Evolutionary conservation across 805 yeast species (phyloP).

Genomic region (Wickerhamiella sorbophila): DNA sequence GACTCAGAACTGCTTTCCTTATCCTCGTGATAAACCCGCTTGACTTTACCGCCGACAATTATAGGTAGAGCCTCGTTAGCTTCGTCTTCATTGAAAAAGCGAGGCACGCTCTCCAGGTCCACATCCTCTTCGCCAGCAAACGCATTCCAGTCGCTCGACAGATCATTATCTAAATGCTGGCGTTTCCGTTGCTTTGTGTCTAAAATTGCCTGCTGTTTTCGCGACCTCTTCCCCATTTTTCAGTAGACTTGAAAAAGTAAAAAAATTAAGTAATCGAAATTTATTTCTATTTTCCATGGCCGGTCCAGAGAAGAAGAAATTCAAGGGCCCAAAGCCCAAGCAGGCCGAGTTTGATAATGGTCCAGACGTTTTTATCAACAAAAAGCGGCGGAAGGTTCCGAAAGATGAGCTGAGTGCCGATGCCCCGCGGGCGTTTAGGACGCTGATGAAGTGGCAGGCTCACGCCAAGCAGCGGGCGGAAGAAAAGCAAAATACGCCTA

Average conservation of each 20-base stretch:
- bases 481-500: constrained; percentile 4
- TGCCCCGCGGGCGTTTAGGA: constrained; percentile 24
- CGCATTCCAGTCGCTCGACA: constrained; percentile 6
- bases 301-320: constrained; percentile 12
- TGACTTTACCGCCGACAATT: constrained; percentile 53
- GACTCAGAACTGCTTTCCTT: constrained; percentile 18
- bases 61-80: constrained; percentile 61
- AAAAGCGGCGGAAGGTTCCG: constrained; percentile 7
- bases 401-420: constrained; percentile 15
- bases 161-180: constrained; percentile 10
- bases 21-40: constrained; percentile 37
- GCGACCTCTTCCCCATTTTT: constrained; percentile 11
- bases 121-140: constrained; percentile 46
- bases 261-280: constrained; percentile 1
- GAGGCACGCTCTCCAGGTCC: constrained; percentile 62
- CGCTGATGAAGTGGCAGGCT: constrained; percentile 19
- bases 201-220: constrained; percentile 3
- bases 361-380: constrained; percentile 10
- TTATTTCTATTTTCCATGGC: constrained; percentile 1
- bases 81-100: constrained; percentile 30
- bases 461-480: constrained; percentile 5
- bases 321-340: constrained; percentile 10
- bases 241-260: background rate
- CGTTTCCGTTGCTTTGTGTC: constrained; percentile 6
- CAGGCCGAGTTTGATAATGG: constrained; percentile 13